Evolutionary conservation across 352 stramenopile species (phyloP), one percentile per base, ranked within the genome.

Genomic region (Globisporangium paroecandrum): DNA sequence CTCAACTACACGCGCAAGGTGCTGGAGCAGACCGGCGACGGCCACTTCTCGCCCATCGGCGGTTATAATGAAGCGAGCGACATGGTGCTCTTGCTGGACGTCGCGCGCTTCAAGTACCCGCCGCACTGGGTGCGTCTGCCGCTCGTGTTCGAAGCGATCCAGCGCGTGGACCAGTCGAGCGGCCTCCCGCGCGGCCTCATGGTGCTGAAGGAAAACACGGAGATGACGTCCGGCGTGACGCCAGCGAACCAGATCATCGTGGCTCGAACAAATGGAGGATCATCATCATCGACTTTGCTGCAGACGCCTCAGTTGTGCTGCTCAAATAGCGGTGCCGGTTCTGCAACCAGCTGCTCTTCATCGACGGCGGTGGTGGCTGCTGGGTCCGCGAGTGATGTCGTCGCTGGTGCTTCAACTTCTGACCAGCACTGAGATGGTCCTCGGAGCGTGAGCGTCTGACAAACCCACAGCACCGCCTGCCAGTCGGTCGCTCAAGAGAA

Each of bases 31-130:
- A 99, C 96, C 0, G 97, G 97, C 20, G 87, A 89, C 64, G 97
- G 97, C 20, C 97, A 99, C 75, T 99, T 99, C 73, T 98, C 90
- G 41, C 97, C 97, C 12, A 93, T 99, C 64, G 97, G 89, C 54
- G 97, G 94, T 3, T 99, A 99, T 76, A 83, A 98, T 72, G 77
- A 76, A 49, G 82, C 77, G 70, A 83, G 82, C 15, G 95, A 99
- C 61, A 90, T 94, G 81, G 93, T 99, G 55, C 77, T 99, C 24
- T 85, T 99, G 43, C 79, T 99, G 63, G 97, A 99, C 69, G 97
- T 98, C 9, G 95, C 96, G 43, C 78, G 94, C 27, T 98, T 98
- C 83, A 98, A 98, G 77, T 99, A 99, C 75, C 89, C 95, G 22
- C 96, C 97, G 53, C 85, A 93, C 67, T 93, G 85, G 85, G 80